Evolutionary conservation across 495 filamentous ascomycete species (phyloP), one percentile per base, ranked within the genome.

Genomic region (Xylaria acuta): DNA sequence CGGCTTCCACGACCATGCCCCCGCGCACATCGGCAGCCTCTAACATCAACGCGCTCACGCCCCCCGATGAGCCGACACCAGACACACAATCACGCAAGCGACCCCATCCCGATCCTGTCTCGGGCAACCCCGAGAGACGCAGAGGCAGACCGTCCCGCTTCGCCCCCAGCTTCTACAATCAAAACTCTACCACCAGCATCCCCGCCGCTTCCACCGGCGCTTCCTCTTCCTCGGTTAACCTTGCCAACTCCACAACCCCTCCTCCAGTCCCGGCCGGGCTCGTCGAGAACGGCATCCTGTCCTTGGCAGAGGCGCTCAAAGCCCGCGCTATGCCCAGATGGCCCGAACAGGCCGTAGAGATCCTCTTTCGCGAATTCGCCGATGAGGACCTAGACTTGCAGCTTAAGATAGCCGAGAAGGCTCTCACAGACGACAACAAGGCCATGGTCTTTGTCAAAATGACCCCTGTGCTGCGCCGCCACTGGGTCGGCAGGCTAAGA

Each of bases 371-470:
- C 32, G 85, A 87, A 40, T 87, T 87, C 53, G 72, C 76, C 60
- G 78, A 78, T 45, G 85, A 87, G 67, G 85, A 87, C 64, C 75
- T 80, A 43, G 85, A 87, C 67, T 71, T 87, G 58, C 83, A 86
- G 78, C 75, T 87, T 16, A 86, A 85, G 79, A 85, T 87, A 16
- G 84, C 85, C 11, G 85, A 87, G 76, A 87, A 85, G 72, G 80
- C 81, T 6, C 78, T 87, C 36, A 82, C 81, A n/a, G 84, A 87
- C 67, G 84, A 86, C 65, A 85, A 84, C 72, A 87, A 86, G 70
- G 85, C 85, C 18, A 85, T 86, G 83, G 82, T 86, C 14, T 87
- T 87, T 54, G 83, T 84, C 76, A 87, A 87, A 79, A 87, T 87
- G 84, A 82, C 84, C 0, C 75, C 77, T 4, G 58, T 67, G 32